Evolutionary conservation across 257 asterid genomes (phyloP).

Genomic region (Solanum sitiens): DNA sequence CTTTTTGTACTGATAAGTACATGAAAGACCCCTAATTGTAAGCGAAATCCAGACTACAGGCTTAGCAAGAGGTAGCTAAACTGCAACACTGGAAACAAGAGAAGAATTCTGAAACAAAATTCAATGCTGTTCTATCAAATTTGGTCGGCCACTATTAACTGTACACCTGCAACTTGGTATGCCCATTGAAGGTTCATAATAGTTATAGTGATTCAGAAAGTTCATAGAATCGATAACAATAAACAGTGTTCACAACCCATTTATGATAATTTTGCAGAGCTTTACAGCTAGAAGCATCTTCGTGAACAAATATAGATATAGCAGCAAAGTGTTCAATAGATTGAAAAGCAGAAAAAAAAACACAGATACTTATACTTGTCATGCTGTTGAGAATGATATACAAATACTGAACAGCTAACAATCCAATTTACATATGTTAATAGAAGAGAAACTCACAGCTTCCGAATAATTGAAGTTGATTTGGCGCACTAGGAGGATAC

Average conservation of each 20-base stretch:
- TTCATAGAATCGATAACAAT: not conserved
- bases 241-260: not conserved
- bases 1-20: not conserved
- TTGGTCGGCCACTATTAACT: not conserved
- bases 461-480: slow-evolving; percentile 59
- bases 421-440: not conserved
- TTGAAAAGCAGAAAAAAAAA: not conserved
- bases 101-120: not conserved
- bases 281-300: not conserved
- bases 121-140: not conserved
- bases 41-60: not conserved
- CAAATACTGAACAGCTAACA: not conserved
- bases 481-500: slow-evolving; percentile 38
- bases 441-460: slow-evolving; percentile 37
- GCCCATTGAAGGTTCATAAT: not conserved
- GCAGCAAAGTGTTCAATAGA: not conserved
- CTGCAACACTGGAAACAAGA: not conserved
- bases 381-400: not conserved
- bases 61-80: not conserved
- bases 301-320: not conserved
- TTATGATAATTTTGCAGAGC: not conserved
- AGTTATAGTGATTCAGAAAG: not conserved
- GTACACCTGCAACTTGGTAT: not conserved
- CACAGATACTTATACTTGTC: not conserved
- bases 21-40: not conserved